Percentiles rank a stretch among this genome's conserved stretches.
Conservation (phyloP, 1,284 basidiomycete genomes). For the Termitomyces sp. region DNA sequence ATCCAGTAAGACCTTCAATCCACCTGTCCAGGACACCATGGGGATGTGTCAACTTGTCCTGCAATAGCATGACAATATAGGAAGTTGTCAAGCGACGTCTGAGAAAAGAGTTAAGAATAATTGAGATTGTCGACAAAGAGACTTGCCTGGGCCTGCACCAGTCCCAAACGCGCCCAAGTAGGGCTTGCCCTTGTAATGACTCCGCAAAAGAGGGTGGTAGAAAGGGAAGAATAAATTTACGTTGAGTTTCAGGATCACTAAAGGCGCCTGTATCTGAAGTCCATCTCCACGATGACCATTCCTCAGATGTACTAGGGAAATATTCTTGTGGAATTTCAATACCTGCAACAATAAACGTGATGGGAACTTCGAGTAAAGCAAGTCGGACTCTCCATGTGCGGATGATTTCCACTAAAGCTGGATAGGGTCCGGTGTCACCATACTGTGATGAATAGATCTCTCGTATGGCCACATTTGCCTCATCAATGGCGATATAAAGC, state of each 20-base stretch:
- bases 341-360: conserved; percentile 4
- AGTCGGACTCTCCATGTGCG: neutral
- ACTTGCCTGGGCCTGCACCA: neutral
- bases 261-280: neutral
- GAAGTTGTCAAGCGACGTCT: neutral
- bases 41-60: neutral
- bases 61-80: neutral
- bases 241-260: neutral
- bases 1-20: neutral
- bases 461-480: neutral
- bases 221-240: neutral
- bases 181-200: neutral
- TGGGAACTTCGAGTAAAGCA: neutral
- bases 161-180: neutral
- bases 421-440: neutral
- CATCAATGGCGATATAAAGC: neutral
- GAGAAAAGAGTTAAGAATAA: neutral
- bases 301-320: neutral
- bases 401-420: neutral
- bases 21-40: neutral
- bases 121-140: neutral
- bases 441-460: neutral
- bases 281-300: neutral
- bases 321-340: neutral
- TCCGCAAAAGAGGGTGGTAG: neutral